phyloP scores from a whole-genome alignment of 2,329 filamentous ascomycete genomes.

The Helotiales sp. region DNA sequence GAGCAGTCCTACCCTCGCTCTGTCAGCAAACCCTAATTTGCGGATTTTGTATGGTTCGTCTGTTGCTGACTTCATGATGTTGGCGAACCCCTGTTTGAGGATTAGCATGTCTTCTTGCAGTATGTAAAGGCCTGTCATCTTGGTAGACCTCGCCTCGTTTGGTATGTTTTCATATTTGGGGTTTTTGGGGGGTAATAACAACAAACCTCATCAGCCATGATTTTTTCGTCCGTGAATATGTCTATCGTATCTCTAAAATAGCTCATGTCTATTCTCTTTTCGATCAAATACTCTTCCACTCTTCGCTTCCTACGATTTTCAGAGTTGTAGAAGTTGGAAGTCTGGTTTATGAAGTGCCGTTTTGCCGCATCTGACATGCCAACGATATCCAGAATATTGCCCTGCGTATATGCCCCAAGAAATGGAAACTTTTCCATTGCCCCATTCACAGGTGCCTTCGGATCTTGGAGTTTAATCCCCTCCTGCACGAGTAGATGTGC shows the following conservation, averaged over 20 bases:
- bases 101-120: not conserved
- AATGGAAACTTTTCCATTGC: not conserved
- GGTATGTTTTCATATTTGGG: not conserved
- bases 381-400: conserved; percentile 10
- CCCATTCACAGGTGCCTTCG: not conserved
- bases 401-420: not conserved
- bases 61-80: not conserved
- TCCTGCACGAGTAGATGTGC: not conserved
- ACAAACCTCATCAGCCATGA: not conserved
- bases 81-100: not conserved
- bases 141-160: not conserved
- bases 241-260: not conserved
- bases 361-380: not conserved
- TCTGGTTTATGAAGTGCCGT: not conserved
- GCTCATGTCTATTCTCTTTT: not conserved
- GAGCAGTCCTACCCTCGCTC: not conserved
- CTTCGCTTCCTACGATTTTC: not conserved
- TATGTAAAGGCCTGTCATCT: not conserved
- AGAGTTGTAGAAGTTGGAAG: not conserved
- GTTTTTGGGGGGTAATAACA: not conserved
- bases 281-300: not conserved
- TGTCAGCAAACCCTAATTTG: not conserved
- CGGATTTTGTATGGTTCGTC: not conserved
- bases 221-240: not conserved
- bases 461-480: not conserved